phyloP scores from a whole-genome alignment of 306 rosid species.

The Trifolium subterraneum region DNA sequence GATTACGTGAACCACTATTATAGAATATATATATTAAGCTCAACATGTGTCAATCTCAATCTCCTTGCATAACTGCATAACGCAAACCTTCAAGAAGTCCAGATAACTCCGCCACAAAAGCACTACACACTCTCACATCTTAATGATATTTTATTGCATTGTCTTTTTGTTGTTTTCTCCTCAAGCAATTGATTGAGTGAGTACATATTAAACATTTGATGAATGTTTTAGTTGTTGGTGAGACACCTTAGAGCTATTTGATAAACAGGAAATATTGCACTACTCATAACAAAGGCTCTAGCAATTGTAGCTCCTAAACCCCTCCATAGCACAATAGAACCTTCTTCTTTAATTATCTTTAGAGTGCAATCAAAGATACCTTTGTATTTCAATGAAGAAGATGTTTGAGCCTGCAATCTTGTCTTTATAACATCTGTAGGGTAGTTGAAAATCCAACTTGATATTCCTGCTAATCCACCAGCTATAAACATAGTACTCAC shows the following conservation, averaged over 20 bases:
- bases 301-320: slow-evolving; percentile 80
- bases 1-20: too few relatives aligned
- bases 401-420: slow-evolving; percentile 74
- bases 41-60: too few relatives aligned
- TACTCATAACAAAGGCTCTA: slow-evolving; percentile 83
- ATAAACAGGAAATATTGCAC: slow-evolving; percentile 80
- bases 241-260: slow-evolving; percentile 71
- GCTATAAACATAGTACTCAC: slow-evolving; percentile 70
- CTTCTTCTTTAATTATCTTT: slow-evolving; percentile 66
- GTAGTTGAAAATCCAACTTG: slow-evolving; percentile 76
- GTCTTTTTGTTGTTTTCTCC: background rate
- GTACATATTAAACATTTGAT: background rate
- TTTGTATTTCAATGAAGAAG: slow-evolving; percentile 52
- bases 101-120: too few relatives aligned
- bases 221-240: slow-evolving; percentile 19
- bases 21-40: too few relatives aligned
- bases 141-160: too few relatives aligned
- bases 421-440: slow-evolving; percentile 87
- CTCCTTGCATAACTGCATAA: too few relatives aligned
- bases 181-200: too few relatives aligned
- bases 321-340: slow-evolving; percentile 60
- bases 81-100: too few relatives aligned
- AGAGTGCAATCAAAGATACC: slow-evolving; percentile 66
- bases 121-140: too few relatives aligned
- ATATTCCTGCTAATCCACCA: slow-evolving; percentile 87